Evolutionary conservation across 208 protist species (phyloP), one percentile per base, ranked within the genome.

Genomic region (Trypanosoma mega): DNA sequence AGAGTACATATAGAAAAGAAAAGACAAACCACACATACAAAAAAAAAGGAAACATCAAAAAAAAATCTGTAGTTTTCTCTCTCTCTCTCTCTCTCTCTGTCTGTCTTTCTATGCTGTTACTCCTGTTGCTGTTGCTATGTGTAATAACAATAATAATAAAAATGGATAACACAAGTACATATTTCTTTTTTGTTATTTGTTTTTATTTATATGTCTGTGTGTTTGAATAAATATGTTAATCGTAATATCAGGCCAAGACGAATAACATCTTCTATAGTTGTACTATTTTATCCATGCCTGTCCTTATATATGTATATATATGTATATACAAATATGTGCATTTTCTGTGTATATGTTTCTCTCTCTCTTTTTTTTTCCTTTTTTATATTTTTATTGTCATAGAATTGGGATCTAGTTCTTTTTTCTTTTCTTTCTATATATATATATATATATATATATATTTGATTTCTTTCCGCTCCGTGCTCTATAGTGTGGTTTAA

Each of bases 251-350:
- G n/a, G n/a, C n/a, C n/a, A n/a, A n/a, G n/a, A n/a, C n/a, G n/a
- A n/a, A n/a, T n/a, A n/a, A n/a, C n/a, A n/a, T n/a, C n/a, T n/a
- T n/a, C n/a, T n/a, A n/a, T n/a, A n/a, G n/a, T n/a, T n/a, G n/a
- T n/a, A n/a, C n/a, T n/a, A n/a, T n/a, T n/a, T n/a, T n/a, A n/a
- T n/a, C n/a, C n/a, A n/a, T n/a, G n/a, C n/a, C n/a, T n/a, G n/a
- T n/a, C n/a, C n/a, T 18, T 30, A 52, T 31, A 52, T 51, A 51
- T 51, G 30, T 51, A 51, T 51, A 51, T 51, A 51, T 51, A 51
- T 51, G 33, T 52, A 52, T 52, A 52, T 34, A 52, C 12, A 39
- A 16, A 39, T 39, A 39, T 39, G 12, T 39, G 12, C 12, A 39
- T 39, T 16, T 12, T 51, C 18, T 12, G n/a, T 51, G 26, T 51